Evolutionary conservation across 1,139 yeast species (phyloP), one percentile per base, ranked within the genome.

Genomic region (Scheffersomyces quercinus): DNA sequence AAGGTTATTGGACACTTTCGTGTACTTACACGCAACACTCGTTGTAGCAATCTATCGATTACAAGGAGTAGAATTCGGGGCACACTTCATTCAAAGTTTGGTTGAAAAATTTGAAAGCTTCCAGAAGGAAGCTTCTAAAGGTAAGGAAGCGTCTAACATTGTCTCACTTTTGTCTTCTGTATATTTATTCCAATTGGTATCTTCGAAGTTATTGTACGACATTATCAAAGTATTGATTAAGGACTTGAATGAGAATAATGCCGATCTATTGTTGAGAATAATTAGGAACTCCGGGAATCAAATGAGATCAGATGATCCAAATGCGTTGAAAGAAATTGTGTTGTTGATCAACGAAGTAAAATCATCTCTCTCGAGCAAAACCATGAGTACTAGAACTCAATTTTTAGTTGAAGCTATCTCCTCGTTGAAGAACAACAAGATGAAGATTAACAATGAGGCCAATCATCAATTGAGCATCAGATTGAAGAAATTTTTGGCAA

Each of bases 61-160:
- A 8, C 86, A 88, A 58, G 99, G 99, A 14, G 81, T 85, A 30
- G 97, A 89, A 50, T 87, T 90, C 64, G 98, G 97, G 44, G 99
- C 98, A 0, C 81, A 73, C 54, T 85, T 90, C 51, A 73, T 91
- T 31, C 99, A 95, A 60, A 75, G 81, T 0, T 62, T 88, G 42
- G 86, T 91, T 28, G 97, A 88, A 53, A 75, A 71, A 45, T 82
- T 82, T 61, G 82, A 79, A 46, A 55, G 51, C 24, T 61, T 61
- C 45, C 59, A 69, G 36, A 56, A 58, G 5, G 65, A 63, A 11
- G 46, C 55, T 0, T 51, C 58, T 5, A 55, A 58, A 12, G 70
- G 75, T 1, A 88, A 84, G 54, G 85, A 83, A 52, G 77, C 86
- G 1, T 73, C 83, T 7, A 93, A 93, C 58, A 58, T 89, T 42